Evolutionary conservation across 192 early-diverging fungal species (phyloP).

Genomic region (Backusella luteola): DNA sequence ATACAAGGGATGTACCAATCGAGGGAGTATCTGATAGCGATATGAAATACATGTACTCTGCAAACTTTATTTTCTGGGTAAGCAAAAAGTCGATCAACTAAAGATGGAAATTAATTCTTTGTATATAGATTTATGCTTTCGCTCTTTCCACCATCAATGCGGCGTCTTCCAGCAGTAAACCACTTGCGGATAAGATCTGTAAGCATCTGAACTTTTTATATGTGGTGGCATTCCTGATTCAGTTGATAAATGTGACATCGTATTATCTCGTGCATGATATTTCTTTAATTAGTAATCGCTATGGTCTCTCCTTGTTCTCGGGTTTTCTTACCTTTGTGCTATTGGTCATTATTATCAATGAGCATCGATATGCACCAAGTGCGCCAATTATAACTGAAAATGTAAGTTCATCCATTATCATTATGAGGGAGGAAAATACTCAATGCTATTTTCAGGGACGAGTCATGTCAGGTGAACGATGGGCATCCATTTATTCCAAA

Average conservation of each 20-base stretch:
- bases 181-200: slow-evolving; percentile 4
- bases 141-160: background rate
- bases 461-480: slow-evolving; percentile 26
- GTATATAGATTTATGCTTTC: background rate
- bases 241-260: slow-evolving; percentile 13
- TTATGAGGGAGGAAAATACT: too few species aligned
- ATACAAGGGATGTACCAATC: background rate
- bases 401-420: slow-evolving; percentile 7
- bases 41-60: background rate
- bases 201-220: slow-evolving; percentile 20
- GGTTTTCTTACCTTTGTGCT: slow-evolving; percentile 3
- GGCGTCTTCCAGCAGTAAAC: background rate
- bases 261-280: slow-evolving; percentile 24
- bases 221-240: background rate
- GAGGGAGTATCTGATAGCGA: background rate
- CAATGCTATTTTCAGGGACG: slow-evolving; percentile 18
- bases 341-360: slow-evolving; percentile 17
- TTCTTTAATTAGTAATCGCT: background rate
- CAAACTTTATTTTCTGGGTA: slow-evolving; percentile 6
- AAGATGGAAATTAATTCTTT: background rate
- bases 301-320: slow-evolving; percentile 16
- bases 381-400: background rate
- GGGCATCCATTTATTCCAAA: slow-evolving; percentile 30
- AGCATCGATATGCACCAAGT: slow-evolving; percentile 9
- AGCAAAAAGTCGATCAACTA: background rate